phyloP scores from a whole-genome alignment of 2,329 filamentous ascomycete genomes.

The Fusarium algeriense region DNA sequence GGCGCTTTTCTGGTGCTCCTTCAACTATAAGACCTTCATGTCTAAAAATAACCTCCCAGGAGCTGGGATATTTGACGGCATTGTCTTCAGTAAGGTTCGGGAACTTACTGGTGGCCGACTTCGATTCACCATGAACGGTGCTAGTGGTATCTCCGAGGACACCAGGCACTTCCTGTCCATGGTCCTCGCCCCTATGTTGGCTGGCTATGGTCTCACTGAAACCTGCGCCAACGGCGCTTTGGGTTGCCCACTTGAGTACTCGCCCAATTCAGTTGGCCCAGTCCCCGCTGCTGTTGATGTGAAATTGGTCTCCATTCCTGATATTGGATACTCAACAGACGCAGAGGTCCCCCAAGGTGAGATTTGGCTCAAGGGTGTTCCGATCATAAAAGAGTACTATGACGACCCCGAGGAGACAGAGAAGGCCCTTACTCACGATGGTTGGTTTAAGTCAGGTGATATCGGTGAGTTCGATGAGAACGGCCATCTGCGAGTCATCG shows the following conservation, averaged over 20 bases:
- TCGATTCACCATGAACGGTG: constrained; percentile 93
- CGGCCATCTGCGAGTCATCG: constrained; percentile 88
- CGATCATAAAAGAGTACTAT: constrained; percentile 83
- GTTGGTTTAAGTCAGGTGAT: constrained; percentile 97
- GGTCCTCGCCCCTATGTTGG: constrained; percentile 93
- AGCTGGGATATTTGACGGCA: constrained; percentile 76
- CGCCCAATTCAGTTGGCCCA: constrained; percentile 80
- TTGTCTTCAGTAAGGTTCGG: constrained; percentile 95
- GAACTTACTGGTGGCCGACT: constrained; percentile 89
- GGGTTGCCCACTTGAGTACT: constrained; percentile 87
- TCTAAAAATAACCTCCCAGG: constrained; percentile 72
- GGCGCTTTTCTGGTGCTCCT: constrained; percentile 80
- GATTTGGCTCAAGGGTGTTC: constrained; percentile 85
- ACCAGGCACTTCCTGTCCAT: constrained; percentile 93
- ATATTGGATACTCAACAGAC: constrained; percentile 85
- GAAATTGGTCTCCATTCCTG: constrained; percentile 90
- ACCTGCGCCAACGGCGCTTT: constrained; percentile 85
- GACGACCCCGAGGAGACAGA: constrained; percentile 87
- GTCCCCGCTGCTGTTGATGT: constrained; percentile 82
- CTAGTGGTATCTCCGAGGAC: constrained; percentile 87
- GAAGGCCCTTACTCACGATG: constrained; percentile 81
- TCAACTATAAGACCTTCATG: constrained; percentile 70
- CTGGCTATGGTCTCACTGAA: constrained; percentile 94
- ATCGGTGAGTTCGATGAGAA: constrained; percentile 88
- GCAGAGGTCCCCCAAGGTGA: constrained; percentile 88